Conservation (phyloP, 768 basidiomycete species). For the Cubamyces sp. region DNA sequence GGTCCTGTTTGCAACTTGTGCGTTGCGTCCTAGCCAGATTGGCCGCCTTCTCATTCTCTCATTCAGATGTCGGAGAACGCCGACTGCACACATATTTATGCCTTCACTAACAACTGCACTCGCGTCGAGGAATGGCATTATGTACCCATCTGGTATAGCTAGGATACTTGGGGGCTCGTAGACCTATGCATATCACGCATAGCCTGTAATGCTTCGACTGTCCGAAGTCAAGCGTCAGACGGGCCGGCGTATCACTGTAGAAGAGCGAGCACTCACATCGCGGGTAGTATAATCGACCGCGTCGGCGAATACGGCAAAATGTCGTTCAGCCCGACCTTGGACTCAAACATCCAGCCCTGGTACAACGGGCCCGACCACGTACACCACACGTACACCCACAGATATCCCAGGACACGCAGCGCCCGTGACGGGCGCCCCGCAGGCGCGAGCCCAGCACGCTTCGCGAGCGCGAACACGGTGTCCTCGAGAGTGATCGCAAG, state of each 20-base stretch:
- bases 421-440: neutral
- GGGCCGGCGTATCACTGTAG: neutral
- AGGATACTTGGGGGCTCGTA: too few species aligned
- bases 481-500: conserved; percentile 27
- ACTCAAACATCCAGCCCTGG: neutral
- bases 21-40: too few species aligned
- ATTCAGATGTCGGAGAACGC: too few species aligned
- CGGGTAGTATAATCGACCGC: neutral
- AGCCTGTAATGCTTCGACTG: neutral
- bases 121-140: too few species aligned
- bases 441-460: neutral
- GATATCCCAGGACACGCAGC: conserved; percentile 16
- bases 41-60: too few species aligned
- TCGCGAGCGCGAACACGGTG: conserved; percentile 9
- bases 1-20: too few species aligned
- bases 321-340: neutral
- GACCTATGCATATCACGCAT: neutral
- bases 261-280: neutral
- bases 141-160: too few species aligned
- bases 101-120: too few species aligned
- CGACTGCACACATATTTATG: too few species aligned
- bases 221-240: neutral
- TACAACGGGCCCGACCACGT: conserved; percentile 12
- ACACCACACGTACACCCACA: conserved; percentile 25
- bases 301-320: neutral